phyloP scores from a whole-genome alignment of 139 green algal genomes.

The Chlorella sp. region DNA sequence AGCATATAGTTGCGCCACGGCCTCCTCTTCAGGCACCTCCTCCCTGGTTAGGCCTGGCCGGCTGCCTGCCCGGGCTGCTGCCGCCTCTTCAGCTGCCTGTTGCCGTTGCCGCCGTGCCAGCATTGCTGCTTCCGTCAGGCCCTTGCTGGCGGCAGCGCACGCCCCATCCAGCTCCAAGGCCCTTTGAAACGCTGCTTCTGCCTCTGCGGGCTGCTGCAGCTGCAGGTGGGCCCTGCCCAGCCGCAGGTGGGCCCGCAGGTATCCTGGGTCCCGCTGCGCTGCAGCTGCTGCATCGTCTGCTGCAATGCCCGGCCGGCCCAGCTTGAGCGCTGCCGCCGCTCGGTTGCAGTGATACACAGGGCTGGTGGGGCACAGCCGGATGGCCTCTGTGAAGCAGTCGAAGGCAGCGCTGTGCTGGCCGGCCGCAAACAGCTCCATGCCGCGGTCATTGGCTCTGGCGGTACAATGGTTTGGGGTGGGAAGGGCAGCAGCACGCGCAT shows the following conservation, averaged over 20 bases:
- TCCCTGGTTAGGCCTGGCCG: conserved; percentile 34
- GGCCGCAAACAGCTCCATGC: conserved; percentile 10
- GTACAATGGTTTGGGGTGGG: not conserved
- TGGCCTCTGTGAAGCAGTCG: conserved; percentile 67
- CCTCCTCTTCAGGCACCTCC: conserved; percentile 31
- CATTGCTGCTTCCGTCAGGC: not conserved
- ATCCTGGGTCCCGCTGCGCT: conserved; percentile 32
- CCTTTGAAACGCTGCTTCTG: not conserved
- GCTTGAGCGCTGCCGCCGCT: conserved; percentile 57
- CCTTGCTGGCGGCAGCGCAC: conserved; percentile 13
- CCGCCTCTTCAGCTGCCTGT: conserved; percentile 11
- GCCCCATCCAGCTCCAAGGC: conserved; percentile 26
- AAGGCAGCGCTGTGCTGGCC: conserved; percentile 54
- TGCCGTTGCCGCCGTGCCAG: conserved; percentile 1
- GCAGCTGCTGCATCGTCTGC: conserved; percentile 48
- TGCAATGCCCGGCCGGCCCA: conserved; percentile 48
- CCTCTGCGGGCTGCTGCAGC: conserved; percentile 30
- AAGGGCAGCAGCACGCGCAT: no score
- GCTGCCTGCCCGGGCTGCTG: conserved; percentile 5
- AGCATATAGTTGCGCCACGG: conserved; percentile 41
- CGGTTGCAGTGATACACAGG: conserved; percentile 67
- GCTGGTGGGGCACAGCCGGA: conserved; percentile 53
- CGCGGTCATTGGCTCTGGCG: conserved; percentile 48
- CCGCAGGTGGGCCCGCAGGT: conserved; percentile 34
- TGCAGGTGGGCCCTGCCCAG: conserved; percentile 35